phyloP scores from a whole-genome alignment of 2,329 filamentous ascomycete species.

The Blastomyces gilchristii region DNA sequence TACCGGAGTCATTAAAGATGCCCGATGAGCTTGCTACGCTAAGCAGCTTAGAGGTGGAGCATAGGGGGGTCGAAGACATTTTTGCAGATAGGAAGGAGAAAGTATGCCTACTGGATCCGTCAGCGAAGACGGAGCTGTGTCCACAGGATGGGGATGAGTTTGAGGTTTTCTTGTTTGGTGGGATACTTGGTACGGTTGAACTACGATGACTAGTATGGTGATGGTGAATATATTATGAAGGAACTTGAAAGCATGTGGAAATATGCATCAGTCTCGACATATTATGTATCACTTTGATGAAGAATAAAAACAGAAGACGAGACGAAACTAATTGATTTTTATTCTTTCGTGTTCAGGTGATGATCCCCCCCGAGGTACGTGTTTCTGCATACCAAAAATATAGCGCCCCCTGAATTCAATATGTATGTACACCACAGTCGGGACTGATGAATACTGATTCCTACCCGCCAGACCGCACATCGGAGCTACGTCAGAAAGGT shows the following conservation, averaged over 20 bases:
- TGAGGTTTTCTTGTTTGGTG: slow-evolving; percentile 89
- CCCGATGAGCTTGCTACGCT: slow-evolving; percentile 50
- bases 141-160: slow-evolving; percentile 76
- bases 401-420: slow-evolving; percentile 1
- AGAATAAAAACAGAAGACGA: neutral
- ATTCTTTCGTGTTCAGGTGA: slow-evolving; percentile 50
- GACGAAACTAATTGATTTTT: neutral
- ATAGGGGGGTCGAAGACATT: slow-evolving; percentile 69
- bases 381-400: slow-evolving; percentile 9
- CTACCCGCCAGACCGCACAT: slow-evolving; percentile 63
- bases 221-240: neutral
- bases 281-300: neutral
- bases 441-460: neutral
- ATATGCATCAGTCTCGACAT: neutral
- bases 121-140: slow-evolving; percentile 67
- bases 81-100: slow-evolving; percentile 61
- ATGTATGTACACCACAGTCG: neutral
- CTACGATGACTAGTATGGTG: neutral
- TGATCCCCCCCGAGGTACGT: slow-evolving; percentile 78
- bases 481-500: slow-evolving; percentile 88
- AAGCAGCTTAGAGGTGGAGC: slow-evolving; percentile 59
- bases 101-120: slow-evolving; percentile 83
- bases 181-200: slow-evolving; percentile 64
- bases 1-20: slow-evolving; percentile 56
- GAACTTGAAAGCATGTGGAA: neutral